Base-by-base conservation (phyloP, 208 protist species). In the Vickermania ingenoplastis region DNA sequence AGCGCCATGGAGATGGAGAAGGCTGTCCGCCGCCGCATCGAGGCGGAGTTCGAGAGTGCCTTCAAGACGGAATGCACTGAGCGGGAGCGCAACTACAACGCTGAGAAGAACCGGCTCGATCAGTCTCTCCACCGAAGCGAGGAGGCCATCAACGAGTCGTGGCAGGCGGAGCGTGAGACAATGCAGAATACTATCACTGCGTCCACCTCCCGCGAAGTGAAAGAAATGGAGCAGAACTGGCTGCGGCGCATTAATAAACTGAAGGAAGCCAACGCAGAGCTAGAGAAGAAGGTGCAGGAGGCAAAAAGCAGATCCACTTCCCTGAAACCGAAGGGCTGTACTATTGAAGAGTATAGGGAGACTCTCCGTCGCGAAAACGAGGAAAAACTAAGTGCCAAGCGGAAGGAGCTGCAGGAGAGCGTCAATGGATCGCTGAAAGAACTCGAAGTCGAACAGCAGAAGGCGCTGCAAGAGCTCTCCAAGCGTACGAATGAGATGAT, bases 21-120 rank as follows among this genome's bases (percentile, higher is more conserved):
- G 21, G 52, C 45, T 36, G 69, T 87, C 25, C 64, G 75, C 13
- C 73, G 76, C 41, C 71, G 75, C 7, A 60, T 88, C 26, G 75
- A 81, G 59, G 75, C 82, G 53, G 73, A 80, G 50, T 83, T 72
- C 48, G 80, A 72, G 14, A 31, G 67, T 2, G 63, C 75, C 36
- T 69, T 67, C 24, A 76, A 75, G 7, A 31, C 58, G 1, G 63
- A 77, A 57, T 53, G 59, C 45, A 56, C 81, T 22, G 69, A 75
- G 21, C 69, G 73, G 29, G 80, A 84, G 23, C 65, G 61, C 17
- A 22, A 67, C 25, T 13, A 71, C 24, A 64, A 51, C 22, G 70
- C 71, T 27, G 64, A 71, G 57, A 45, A 63, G 5, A 7, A 31
- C 1, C 27, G 14, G 24, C 51, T 75, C 48, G 64, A 71, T 3